A percentile compares a stretch with the other conserved stretches of the same genome.
Conservation (phyloP, 1,284 basidiomycete genomes). For the Austropuccinia psidii region DNA sequence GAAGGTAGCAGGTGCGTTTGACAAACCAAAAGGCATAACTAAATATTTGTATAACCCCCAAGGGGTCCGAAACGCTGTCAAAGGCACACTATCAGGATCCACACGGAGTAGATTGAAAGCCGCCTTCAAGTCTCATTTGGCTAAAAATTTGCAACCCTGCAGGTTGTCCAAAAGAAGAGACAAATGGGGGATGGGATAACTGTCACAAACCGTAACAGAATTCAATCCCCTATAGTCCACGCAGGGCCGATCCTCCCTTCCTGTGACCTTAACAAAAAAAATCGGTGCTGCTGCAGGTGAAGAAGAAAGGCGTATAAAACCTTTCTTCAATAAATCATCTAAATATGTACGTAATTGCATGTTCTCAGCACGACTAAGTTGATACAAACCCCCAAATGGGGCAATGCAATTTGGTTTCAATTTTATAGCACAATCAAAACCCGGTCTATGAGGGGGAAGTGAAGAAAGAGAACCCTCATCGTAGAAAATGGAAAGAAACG, state of each 20-base stretch:
- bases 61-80: background rate
- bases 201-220: background rate
- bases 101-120: background rate
- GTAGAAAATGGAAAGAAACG: too few species aligned
- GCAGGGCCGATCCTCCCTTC: background rate
- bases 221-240: slow-evolving; percentile 19
- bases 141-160: background rate
- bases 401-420: background rate
- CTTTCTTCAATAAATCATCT: background rate
- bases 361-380: background rate
- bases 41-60: background rate
- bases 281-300: background rate
- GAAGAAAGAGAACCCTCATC: background rate
- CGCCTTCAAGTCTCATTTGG: background rate
- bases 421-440: background rate
- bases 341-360: background rate
- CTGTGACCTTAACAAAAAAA: background rate
- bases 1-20: slow-evolving; percentile 2
- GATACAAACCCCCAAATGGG: slow-evolving; percentile 6
- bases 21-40: slow-evolving; percentile 5
- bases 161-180: background rate
- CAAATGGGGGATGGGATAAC: slow-evolving; percentile 11
- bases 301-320: background rate
- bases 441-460: background rate
- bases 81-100: background rate